Percentiles rank a stretch among this genome's conserved stretches.
Evolutionary conservation across 306 rosid genomes (phyloP).

Genomic region (Begonia fuchsioides): DNA sequence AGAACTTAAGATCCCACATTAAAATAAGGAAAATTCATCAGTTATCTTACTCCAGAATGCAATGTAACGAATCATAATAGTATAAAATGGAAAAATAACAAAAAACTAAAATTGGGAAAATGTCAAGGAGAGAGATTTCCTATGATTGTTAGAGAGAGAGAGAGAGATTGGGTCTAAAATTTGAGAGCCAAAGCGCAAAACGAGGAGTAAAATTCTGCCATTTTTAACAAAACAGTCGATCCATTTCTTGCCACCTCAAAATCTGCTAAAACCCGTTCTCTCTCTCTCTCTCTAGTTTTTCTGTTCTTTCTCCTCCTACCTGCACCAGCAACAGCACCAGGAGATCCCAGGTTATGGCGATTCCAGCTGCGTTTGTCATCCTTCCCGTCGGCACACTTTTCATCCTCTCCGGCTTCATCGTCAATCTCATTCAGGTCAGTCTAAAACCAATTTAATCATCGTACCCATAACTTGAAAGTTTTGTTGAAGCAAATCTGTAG

Average conservation of each 20-base stretch:
- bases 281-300: neutral
- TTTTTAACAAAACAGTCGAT: neutral
- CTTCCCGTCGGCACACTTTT: slow-evolving; percentile 59
- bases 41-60: too few species aligned
- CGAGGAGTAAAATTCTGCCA: neutral
- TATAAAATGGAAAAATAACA: neutral
- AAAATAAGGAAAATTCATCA: too few species aligned
- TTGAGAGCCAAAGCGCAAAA: neutral
- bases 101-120: neutral
- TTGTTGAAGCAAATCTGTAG: neutral
- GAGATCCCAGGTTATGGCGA: slow-evolving; percentile 31
- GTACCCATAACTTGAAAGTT: neutral
- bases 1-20: too few species aligned
- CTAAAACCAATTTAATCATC: too few species aligned
- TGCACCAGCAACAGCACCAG: slow-evolving; percentile 4
- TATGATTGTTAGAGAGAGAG: too few species aligned
- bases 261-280: neutral
- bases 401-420: slow-evolving; percentile 63
- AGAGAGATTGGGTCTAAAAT: neutral
- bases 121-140: too few species aligned
- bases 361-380: slow-evolving; percentile 52
- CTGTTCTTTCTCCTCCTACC: neutral
- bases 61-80: too few species aligned
- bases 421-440: slow-evolving; percentile 56
- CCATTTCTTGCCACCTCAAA: slow-evolving; percentile 2